Percentiles rank a stretch among this genome's conserved stretches.
These are phyloP conservation scores for Ceratobasidium sp. DNA, from an alignment of 1,284 basidiomycete genomes.

Conservation along the genomic window DNA sequence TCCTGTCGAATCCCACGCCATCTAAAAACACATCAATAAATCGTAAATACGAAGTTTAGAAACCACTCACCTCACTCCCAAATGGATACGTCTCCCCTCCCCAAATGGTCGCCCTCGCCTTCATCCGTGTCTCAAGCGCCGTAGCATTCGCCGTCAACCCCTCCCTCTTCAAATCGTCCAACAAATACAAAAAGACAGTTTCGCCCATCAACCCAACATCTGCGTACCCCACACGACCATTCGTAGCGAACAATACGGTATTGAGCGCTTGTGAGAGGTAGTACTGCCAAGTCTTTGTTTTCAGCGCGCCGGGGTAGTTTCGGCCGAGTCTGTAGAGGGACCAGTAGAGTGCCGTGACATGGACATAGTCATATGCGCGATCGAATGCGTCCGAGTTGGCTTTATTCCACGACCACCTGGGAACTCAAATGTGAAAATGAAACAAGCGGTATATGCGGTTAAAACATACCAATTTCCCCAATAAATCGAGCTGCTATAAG, in stretches of 20 bases:
- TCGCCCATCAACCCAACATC: conserved; percentile 71
- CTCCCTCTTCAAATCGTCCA: conserved; percentile 69
- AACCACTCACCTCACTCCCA: conserved; percentile 14
- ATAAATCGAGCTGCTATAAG: conserved; percentile 65
- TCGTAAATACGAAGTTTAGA: neutral
- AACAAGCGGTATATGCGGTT: conserved; percentile 47
- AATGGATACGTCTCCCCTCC: conserved; percentile 67
- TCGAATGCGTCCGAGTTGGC: conserved; percentile 65
- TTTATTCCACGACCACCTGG: conserved; percentile 46
- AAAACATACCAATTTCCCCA: conserved; percentile 73
- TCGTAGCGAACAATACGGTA: conserved; percentile 66
- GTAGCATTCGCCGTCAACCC: conserved; percentile 66
- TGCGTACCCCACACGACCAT: conserved; percentile 63
- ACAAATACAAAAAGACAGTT: conserved; percentile 65
- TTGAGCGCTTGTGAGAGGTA: conserved; percentile 69
- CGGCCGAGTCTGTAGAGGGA: conserved; percentile 70
- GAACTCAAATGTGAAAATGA: neutral
- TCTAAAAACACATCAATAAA: conserved; percentile 64
- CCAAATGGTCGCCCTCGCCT: conserved; percentile 63
- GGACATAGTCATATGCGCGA: conserved; percentile 72
- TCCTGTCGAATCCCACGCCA: conserved; percentile 74
- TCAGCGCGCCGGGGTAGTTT: conserved; percentile 67
- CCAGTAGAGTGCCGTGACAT: conserved; percentile 71
- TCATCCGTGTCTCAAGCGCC: conserved; percentile 65
- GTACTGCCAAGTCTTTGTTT: conserved; percentile 67